phyloP scores from a whole-genome alignment of 805 yeast genomes.

The Saccharomyces kudriavzevii region DNA sequence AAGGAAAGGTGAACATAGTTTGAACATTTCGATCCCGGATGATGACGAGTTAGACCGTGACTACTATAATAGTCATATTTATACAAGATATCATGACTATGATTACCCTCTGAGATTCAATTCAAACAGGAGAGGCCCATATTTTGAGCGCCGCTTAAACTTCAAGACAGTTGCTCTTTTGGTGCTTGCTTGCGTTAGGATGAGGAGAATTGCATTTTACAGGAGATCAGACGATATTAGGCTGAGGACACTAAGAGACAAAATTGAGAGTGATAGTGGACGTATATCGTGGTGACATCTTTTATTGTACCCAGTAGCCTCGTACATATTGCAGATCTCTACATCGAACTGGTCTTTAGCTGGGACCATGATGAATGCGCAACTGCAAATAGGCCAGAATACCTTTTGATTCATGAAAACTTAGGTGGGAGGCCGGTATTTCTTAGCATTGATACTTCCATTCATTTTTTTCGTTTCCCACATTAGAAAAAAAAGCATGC shows the following conservation, averaged over 20 bases:
- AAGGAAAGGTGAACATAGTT: neutral
- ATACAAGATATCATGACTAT: neutral
- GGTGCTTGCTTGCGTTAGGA: constrained; percentile 25
- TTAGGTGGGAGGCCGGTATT: neutral
- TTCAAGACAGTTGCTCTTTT: constrained; percentile 27
- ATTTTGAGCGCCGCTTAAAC: constrained; percentile 5
- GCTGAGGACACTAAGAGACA: constrained; percentile 20
- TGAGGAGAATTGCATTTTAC: constrained; percentile 19
- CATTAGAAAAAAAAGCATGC: neutral
- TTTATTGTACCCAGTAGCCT: neutral
- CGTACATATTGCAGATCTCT: neutral
- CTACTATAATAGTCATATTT: neutral
- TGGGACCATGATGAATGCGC: neutral
- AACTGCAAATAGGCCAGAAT: neutral
- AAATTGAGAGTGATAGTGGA: constrained; percentile 20
- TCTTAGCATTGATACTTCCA: neutral
- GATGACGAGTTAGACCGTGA: constrained; percentile 12
- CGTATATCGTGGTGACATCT: constrained; percentile 18
- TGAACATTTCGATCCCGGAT: constrained; percentile 10
- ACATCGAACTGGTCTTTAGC: neutral
- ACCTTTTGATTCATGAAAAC: neutral
- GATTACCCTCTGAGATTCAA: neutral
- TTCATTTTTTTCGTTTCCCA: neutral
- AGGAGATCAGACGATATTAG: constrained; percentile 23
- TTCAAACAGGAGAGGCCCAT: neutral